Conservation (phyloP, 768 basidiomycete genomes). For the Neoboletus brunneissimus region DNA sequence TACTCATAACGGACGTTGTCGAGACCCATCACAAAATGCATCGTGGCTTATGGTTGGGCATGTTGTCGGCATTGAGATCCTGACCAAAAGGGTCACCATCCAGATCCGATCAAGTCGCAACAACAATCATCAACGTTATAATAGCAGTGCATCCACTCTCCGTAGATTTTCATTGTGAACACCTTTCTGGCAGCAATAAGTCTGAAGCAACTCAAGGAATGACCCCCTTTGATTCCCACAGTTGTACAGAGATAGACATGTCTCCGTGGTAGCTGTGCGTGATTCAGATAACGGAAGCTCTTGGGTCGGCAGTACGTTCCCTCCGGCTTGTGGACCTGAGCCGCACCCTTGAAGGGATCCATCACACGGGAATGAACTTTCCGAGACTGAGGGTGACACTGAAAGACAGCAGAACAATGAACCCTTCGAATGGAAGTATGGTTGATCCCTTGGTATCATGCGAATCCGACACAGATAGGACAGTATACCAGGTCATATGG, state of each 20-base stretch:
- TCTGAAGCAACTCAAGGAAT: background rate
- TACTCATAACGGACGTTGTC: background rate
- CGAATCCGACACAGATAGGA: background rate
- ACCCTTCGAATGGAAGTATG: background rate
- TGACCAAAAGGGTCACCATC: background rate
- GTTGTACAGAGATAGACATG: background rate
- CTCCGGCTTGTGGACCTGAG: background rate
- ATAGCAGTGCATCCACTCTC: background rate
- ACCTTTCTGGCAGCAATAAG: background rate
- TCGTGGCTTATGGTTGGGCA: background rate
- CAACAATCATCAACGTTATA: background rate
- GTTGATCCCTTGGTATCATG: background rate
- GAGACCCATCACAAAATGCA: background rate
- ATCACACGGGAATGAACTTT: background rate
- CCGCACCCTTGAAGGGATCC: background rate
- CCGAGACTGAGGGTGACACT: background rate
- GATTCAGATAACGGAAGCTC: background rate
- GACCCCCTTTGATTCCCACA: background rate
- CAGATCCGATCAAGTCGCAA: background rate
- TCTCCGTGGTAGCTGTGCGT: background rate
- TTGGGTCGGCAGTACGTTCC: background rate
- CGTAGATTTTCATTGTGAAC: background rate
- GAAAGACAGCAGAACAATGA: background rate
- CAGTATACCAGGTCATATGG: background rate
- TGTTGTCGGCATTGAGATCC: background rate